Evolutionary conservation across 805 yeast genomes (phyloP), one percentile per base, ranked within the genome.

Genomic region (Yarrowia osloensis): DNA sequence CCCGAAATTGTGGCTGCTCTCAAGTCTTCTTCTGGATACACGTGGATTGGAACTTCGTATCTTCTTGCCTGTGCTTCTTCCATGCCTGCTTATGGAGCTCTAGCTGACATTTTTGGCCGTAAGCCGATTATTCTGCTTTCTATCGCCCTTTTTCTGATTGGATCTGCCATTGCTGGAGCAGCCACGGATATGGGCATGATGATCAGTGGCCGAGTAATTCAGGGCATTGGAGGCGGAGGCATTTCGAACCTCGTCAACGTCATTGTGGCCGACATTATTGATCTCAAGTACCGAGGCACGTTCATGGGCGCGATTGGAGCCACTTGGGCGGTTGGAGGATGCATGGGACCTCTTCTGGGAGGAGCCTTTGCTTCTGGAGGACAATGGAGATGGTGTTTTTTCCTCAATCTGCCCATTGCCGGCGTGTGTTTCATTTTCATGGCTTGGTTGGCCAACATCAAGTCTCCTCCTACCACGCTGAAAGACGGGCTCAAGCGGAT

Each of bases 151-250:
- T 81, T 82, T 68, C 78, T 77, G 21, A 33, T 77, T 5, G 84
- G 84, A 5, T 78, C 81, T 67, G 70, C 81, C 2, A 66, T 81
- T 13, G 80, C 82, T 65, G 91, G 86, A 0, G 67, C 71, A 28
- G 69, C 70, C 26, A 72, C 67, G 59, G 63, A 67, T 19, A 86
- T 89, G 85, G 77, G 81, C 68, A 81, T 84, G 83, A 78, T 89
- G 47, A 87, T 89, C 68, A 89, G 85, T 2, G 93, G 92, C 0
- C 81, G 96, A 72, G 87, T 90, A 68, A 80, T 91, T 55, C 88
- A 96, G 37, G 97, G 97, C 26, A 82, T 89, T 68, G 97, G 97
- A 17, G 97, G 96, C 21, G 95, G 96, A 15, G 97, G 97, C 1
- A 84, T 91, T 72, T 87, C 87, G 55, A 83, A 92, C 0, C 79